phyloP scores from a whole-genome alignment of 2,329 filamentous ascomycete genomes.

The Cladosporium halotolerans region DNA sequence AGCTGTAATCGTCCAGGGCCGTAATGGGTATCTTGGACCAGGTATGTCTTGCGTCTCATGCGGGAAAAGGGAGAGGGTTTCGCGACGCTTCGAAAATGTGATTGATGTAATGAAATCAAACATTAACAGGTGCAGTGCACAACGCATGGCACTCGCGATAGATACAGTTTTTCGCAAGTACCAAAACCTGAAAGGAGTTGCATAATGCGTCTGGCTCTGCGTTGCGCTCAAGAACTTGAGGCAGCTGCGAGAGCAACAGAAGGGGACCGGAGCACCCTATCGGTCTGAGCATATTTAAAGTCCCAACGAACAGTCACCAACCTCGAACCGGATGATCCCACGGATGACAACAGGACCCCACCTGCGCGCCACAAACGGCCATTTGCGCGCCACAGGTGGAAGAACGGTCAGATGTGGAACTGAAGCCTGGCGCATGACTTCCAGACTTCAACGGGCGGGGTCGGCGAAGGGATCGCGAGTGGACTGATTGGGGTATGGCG shows the following conservation, averaged over 20 bases:
- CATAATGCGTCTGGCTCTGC: constrained; percentile 35
- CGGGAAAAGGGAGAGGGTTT: constrained; percentile 23
- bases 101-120: neutral
- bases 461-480: constrained; percentile 35
- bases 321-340: constrained; percentile 20
- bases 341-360: constrained; percentile 35
- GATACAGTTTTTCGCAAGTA: constrained; percentile 31
- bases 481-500: constrained; percentile 12
- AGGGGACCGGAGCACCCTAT: constrained; percentile 22
- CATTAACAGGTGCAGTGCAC: constrained; percentile 29
- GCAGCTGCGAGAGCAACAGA: constrained; percentile 13
- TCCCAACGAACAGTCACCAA: constrained; percentile 25
- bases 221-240: constrained; percentile 32
- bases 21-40: constrained; percentile 21
- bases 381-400: constrained; percentile 30
- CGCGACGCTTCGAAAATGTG: constrained; percentile 18
- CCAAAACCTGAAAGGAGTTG: constrained; percentile 25
- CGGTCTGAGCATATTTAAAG: constrained; percentile 33
- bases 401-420: constrained; percentile 40
- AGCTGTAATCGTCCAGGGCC: constrained; percentile 13
- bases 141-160: constrained; percentile 29
- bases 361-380: constrained; percentile 29
- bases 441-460: constrained; percentile 33
- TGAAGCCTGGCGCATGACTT: constrained; percentile 31
- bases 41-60: constrained; percentile 17